Evolutionary conservation across 768 basidiomycete genomes (phyloP).

Genomic region (Lenzites betulinus): DNA sequence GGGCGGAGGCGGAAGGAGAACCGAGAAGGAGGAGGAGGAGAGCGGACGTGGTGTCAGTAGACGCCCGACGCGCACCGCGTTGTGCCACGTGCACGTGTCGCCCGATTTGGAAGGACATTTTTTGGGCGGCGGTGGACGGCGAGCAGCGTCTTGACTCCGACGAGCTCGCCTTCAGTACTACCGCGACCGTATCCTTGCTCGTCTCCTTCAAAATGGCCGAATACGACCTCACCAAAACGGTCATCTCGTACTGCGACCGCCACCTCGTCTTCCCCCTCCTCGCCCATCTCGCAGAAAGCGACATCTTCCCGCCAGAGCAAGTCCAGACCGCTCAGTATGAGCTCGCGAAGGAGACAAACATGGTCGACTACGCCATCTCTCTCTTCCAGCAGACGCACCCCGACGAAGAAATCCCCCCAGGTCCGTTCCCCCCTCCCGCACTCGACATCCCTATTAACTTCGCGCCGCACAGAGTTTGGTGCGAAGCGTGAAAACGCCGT

Average conservation of each 20-base stretch:
- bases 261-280: constrained; percentile 94
- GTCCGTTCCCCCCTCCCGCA: constrained; percentile 40
- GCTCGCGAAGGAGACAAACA: constrained; percentile 95
- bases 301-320: constrained; percentile 76
- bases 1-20: neutral
- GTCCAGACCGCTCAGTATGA: constrained; percentile 94
- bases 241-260: constrained; percentile 91
- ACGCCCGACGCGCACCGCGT: constrained; percentile 1
- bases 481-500: constrained; percentile 81
- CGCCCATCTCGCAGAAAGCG: constrained; percentile 77
- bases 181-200: neutral
- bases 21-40: constrained; percentile 1
- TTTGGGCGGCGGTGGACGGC: constrained; percentile 11
- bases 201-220: constrained; percentile 66
- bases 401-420: constrained; percentile 65
- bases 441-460: neutral
- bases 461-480: constrained; percentile 66
- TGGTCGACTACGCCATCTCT: constrained; percentile 91
- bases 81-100: constrained; percentile 16
- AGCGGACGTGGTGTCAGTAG: constrained; percentile 9
- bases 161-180: constrained; percentile 7
- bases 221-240: constrained; percentile 86
- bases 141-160: constrained; percentile 11
- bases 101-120: constrained; percentile 22
- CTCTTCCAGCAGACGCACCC: constrained; percentile 81